A percentile compares a stretch with the other conserved stretches of the same genome.
phyloP scores from a whole-genome alignment of 2,329 filamentous ascomycete species.

The Tolypocladium amazonense region DNA sequence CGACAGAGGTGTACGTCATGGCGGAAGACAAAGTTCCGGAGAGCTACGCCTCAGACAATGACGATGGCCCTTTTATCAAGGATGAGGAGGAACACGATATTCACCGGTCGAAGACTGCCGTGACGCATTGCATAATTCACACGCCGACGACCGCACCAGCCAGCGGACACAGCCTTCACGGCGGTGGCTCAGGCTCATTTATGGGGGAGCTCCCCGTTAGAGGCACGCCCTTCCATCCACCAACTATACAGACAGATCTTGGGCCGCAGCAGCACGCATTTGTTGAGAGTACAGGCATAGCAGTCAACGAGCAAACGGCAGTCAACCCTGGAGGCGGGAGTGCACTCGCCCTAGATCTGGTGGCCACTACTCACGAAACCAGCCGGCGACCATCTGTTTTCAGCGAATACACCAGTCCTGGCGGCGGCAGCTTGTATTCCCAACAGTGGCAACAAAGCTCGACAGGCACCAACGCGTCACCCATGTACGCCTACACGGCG shows the following conservation, averaged over 20 bases:
- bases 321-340: slow-evolving; percentile 22
- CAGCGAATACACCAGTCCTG: slow-evolving; percentile 33
- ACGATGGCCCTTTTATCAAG: slow-evolving; percentile 29
- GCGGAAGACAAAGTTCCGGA: slow-evolving; percentile 40
- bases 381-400: slow-evolving; percentile 35
- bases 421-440: slow-evolving; percentile 27
- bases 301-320: slow-evolving; percentile 20
- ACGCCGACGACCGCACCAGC: slow-evolving; percentile 25
- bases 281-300: slow-evolving; percentile 24
- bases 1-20: slow-evolving; percentile 37
- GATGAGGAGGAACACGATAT: slow-evolving; percentile 31
- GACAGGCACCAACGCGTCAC: slow-evolving; percentile 25
- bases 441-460: slow-evolving; percentile 34
- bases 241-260: slow-evolving; percentile 32
- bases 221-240: slow-evolving; percentile 25
- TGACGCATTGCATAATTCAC: slow-evolving; percentile 23
- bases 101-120: slow-evolving; percentile 22
- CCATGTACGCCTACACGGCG: slow-evolving; percentile 35
- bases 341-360: slow-evolving; percentile 33
- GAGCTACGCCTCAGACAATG: slow-evolving; percentile 36
- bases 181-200: slow-evolving; percentile 22
- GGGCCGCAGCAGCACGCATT: slow-evolving; percentile 28
- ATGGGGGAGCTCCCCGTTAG: slow-evolving; percentile 34
- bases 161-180: slow-evolving; percentile 19
- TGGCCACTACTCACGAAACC: slow-evolving; percentile 31